A percentile compares a stretch with the other conserved stretches of the same genome.
Evolutionary conservation across 768 basidiomycete species (phyloP).

Genomic region (Podaxis sp.): DNA sequence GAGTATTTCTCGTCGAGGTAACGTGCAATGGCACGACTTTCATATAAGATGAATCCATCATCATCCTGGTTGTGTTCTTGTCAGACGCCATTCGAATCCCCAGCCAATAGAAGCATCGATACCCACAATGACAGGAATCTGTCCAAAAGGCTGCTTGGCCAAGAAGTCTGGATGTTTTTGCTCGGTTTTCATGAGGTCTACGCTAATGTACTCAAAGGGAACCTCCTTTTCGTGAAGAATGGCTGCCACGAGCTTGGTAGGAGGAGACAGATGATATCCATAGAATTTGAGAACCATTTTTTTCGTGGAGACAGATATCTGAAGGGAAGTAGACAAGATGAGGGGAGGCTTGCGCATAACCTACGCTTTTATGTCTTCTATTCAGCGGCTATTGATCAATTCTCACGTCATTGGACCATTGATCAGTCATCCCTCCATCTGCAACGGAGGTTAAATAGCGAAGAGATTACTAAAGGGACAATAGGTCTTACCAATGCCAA

Average conservation of each 20-base stretch:
- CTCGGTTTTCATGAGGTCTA: slow-evolving; percentile 36
- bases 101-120: too few species aligned
- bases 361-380: too few species aligned
- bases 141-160: slow-evolving; percentile 58
- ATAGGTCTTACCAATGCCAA: too few species aligned
- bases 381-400: too few species aligned
- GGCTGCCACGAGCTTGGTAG: slow-evolving; percentile 44
- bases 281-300: slow-evolving; percentile 32
- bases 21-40: slow-evolving; percentile 53
- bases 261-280: slow-evolving; percentile 34
- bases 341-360: too few species aligned
- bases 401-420: too few species aligned
- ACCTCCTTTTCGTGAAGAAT: too few species aligned
- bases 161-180: slow-evolving; percentile 40
- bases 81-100: neutral
- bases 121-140: slow-evolving; percentile 50
- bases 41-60: slow-evolving; percentile 55
- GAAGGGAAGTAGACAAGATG: too few species aligned
- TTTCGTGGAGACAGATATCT: too few species aligned
- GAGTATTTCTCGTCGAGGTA: slow-evolving; percentile 52
- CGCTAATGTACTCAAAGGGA: slow-evolving; percentile 27
- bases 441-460: too few species aligned
- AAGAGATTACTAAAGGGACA: too few species aligned
- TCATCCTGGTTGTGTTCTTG: slow-evolving; percentile 35
- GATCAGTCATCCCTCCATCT: too few species aligned